Evolutionary conservation across 176 grass and related monocot species (phyloP).

Genomic region (Lolium rigidum): DNA sequence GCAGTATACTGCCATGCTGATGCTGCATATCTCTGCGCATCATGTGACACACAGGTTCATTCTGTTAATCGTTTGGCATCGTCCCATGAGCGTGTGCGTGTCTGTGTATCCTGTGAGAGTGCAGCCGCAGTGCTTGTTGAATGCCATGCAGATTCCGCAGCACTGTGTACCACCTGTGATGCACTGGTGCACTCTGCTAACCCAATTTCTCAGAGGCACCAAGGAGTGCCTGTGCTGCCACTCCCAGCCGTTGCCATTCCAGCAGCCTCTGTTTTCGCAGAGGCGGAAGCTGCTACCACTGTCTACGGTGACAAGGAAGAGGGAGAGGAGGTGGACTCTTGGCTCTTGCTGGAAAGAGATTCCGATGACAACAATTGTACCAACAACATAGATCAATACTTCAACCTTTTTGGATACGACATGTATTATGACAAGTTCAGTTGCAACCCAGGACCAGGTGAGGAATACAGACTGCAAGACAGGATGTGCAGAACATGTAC

Average conservation of each 20-base stretch:
- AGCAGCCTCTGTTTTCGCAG: not conserved
- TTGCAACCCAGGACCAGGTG: conserved; percentile 1
- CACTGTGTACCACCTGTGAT: conserved; percentile 69
- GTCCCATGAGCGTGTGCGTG: conserved; percentile 68
- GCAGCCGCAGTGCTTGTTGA: conserved; percentile 49
- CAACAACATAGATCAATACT: conserved; percentile 54
- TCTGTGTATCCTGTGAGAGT: conserved; percentile 68
- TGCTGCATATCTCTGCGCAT: conserved; percentile 65
- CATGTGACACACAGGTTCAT: conserved; percentile 74
- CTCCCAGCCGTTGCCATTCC: conserved; percentile 46
- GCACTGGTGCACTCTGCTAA: conserved; percentile 74
- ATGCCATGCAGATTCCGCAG: conserved; percentile 60
- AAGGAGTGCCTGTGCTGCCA: conserved; percentile 59
- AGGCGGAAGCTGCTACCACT: not conserved
- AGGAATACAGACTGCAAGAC: conserved; percentile 44
- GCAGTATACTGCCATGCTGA: conserved; percentile 84
- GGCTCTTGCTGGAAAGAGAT: conserved; percentile 43
- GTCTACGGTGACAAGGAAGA: conserved; percentile 27
- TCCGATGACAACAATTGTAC: not conserved
- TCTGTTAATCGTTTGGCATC: conserved; percentile 61
- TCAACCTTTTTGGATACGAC: conserved; percentile 63
- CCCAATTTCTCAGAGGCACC: conserved; percentile 65
- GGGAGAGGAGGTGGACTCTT: conserved; percentile 57
- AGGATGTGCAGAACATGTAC: conserved; percentile 46
- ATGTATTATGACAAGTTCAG: conserved; percentile 53